These are phyloP conservation scores for Aspergillus pseudoviridinutans DNA, from an alignment of 2,329 filamentous ascomycete genomes.

Conservation along the genomic window DNA sequence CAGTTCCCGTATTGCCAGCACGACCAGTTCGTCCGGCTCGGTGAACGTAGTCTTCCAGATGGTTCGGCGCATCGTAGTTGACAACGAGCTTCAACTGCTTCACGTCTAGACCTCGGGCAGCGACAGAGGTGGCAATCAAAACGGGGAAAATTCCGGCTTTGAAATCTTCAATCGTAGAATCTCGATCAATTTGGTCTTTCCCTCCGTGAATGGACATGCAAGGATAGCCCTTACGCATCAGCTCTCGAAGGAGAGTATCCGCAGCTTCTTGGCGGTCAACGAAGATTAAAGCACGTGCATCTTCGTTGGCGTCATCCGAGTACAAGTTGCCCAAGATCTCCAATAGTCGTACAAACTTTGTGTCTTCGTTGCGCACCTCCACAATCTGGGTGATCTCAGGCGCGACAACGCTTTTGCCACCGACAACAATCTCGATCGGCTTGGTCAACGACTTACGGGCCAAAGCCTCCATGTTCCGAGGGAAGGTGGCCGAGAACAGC, in stretches of 20 bases:
- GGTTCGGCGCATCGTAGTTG: constrained; percentile 91
- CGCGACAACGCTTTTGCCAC: constrained; percentile 69
- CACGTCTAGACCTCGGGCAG: constrained; percentile 90
- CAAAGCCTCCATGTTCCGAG: constrained; percentile 83
- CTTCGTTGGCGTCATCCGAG: constrained; percentile 68
- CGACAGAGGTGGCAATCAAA: constrained; percentile 90
- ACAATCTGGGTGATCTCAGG: constrained; percentile 84
- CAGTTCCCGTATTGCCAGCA: constrained; percentile 89
- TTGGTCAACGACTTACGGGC: constrained; percentile 83
- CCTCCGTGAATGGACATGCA: constrained; percentile 93
- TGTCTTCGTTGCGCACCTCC: constrained; percentile 75
- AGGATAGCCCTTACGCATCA: constrained; percentile 79
- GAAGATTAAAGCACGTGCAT: constrained; percentile 84
- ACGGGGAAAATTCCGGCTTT: constrained; percentile 87
- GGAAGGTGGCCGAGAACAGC: constrained; percentile 94
- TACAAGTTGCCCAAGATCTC: constrained; percentile 86
- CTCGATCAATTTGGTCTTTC: constrained; percentile 88
- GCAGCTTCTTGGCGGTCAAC: constrained; percentile 89
- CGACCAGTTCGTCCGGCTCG: constrained; percentile 89
- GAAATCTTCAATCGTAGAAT: constrained; percentile 89
- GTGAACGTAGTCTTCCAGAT: constrained; percentile 95
- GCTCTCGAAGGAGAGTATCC: constrained; percentile 71
- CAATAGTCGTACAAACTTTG: constrained; percentile 79
- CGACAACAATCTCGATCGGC: constrained; percentile 88
- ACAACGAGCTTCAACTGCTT: constrained; percentile 94